These are phyloP conservation scores for Drechslerella dactyloides DNA, from an alignment of 2,329 filamentous ascomycete genomes.

Conservation along the genomic window DNA sequence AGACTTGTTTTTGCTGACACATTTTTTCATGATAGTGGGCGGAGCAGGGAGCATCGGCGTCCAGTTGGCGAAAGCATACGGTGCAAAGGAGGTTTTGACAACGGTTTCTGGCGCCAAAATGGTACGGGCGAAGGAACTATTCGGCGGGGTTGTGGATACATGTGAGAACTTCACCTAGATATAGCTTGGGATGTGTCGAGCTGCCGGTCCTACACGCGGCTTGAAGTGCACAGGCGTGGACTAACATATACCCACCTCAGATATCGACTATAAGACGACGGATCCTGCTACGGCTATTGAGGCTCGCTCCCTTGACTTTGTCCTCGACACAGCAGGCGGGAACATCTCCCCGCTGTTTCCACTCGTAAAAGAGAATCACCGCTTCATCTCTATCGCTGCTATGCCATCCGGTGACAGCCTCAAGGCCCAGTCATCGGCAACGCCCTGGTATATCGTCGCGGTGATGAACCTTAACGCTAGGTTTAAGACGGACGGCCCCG, in stretches of 20 bases:
- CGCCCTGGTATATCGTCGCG: constrained; percentile 29
- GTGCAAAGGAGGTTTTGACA: constrained; percentile 42
- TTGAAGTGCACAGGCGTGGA: too few relatives aligned
- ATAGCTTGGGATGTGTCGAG: background rate
- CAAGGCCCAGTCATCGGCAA: constrained; percentile 10
- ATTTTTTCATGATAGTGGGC: constrained; percentile 32
- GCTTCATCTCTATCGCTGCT: constrained; percentile 34
- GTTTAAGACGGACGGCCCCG: constrained; percentile 21
- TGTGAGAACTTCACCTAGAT: constrained; percentile 13
- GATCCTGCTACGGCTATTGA: constrained; percentile 26
- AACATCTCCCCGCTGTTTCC: constrained; percentile 21
- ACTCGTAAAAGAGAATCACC: constrained; percentile 32
- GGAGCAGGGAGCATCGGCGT: constrained; percentile 43
- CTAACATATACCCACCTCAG: constrained; percentile 2
- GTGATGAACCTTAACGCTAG: constrained; percentile 32
- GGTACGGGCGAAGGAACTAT: constrained; percentile 31
- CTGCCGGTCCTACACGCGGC: too few relatives aligned
- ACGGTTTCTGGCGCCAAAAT: constrained; percentile 37
- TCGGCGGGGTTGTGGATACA: constrained; percentile 25
- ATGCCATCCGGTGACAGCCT: constrained; percentile 28
- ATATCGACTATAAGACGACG: constrained; percentile 42
- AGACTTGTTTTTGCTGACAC: constrained; percentile 4
- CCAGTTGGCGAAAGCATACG: constrained; percentile 39
- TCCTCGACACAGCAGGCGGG: constrained; percentile 36
- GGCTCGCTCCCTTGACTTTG: constrained; percentile 39